A percentile compares a stretch with the other conserved stretches of the same genome.
Conservation (phyloP, 768 basidiomycete genomes). For the Mycena filopes region DNA sequence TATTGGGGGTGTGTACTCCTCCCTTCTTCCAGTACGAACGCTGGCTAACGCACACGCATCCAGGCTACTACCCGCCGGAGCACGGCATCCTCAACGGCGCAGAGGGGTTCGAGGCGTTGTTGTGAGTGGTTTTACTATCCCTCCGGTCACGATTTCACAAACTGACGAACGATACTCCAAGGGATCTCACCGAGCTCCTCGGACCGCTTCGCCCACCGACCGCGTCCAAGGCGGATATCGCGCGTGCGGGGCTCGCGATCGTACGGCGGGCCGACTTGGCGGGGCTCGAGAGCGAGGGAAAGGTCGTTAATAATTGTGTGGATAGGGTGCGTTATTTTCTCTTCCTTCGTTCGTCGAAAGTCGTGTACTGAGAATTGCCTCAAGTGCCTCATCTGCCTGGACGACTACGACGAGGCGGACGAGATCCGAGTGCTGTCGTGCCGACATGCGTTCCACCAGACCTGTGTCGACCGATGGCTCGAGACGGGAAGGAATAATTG, state of each 20-base stretch:
- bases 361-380: slow-evolving; percentile 10
- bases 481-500: slow-evolving; percentile 89
- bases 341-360: not conserved
- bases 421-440: slow-evolving; percentile 85
- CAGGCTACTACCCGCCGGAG: slow-evolving; percentile 92
- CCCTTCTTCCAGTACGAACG: slow-evolving; percentile 6
- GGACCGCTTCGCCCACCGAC: slow-evolving; percentile 88
- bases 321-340: slow-evolving; percentile 68
- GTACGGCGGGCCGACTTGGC: slow-evolving; percentile 67
- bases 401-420: slow-evolving; percentile 84
- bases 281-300: slow-evolving; percentile 68
- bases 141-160: no score
- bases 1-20: slow-evolving; percentile 69
- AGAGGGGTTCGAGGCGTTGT: slow-evolving; percentile 83
- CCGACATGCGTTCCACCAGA: slow-evolving; percentile 90
- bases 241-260: slow-evolving; percentile 82
- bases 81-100: slow-evolving; percentile 89
- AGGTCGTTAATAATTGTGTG: slow-evolving; percentile 78
- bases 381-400: slow-evolving; percentile 89
- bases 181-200: slow-evolving; percentile 86
- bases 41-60: slow-evolving; percentile 20
- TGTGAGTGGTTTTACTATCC: slow-evolving; percentile 57
- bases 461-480: slow-evolving; percentile 91
- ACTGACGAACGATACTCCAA: no score
- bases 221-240: slow-evolving; percentile 85